Evolutionary conservation across 371 early-diverging fungal species (phyloP).

Genomic region (Saksenaea oblongispora): DNA sequence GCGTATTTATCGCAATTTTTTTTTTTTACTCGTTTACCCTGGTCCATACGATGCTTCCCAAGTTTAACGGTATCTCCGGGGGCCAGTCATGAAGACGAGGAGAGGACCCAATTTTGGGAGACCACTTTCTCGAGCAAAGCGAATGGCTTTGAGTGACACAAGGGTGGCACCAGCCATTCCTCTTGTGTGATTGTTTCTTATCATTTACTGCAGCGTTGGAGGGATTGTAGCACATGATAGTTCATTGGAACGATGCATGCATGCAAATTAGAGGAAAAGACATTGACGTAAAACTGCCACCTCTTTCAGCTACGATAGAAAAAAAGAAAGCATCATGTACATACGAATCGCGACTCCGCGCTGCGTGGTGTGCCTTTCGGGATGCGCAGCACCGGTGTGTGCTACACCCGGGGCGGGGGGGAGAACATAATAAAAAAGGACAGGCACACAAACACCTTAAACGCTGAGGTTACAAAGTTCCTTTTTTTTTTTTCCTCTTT

Average conservation of each 20-base stretch:
- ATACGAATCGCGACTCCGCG: background rate
- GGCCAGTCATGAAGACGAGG: background rate
- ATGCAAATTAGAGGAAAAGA: background rate
- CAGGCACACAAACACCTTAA: background rate
- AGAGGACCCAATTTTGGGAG: background rate
- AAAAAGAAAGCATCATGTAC: background rate
- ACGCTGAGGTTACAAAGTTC: background rate
- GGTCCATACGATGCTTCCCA: background rate
- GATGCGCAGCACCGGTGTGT: conserved; percentile 5
- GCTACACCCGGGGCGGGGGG: background rate
- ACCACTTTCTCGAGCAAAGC: background rate
- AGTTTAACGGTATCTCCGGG: conserved; percentile 2
- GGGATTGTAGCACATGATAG: background rate
- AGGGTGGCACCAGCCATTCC: conserved; percentile 1
- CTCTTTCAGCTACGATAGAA: background rate
- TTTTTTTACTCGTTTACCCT: background rate
- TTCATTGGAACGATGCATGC: background rate
- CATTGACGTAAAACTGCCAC: background rate
- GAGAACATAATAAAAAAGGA: background rate
- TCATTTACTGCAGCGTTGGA: background rate
- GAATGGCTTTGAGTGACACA: background rate
- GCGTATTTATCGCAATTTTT: background rate
- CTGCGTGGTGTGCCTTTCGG: conserved; percentile 4
- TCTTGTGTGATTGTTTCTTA: background rate
- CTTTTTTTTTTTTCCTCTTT: background rate